These are phyloP conservation scores for Xylaria castorea DNA, from an alignment of 495 filamentous ascomycete species.

Conservation along the genomic window DNA sequence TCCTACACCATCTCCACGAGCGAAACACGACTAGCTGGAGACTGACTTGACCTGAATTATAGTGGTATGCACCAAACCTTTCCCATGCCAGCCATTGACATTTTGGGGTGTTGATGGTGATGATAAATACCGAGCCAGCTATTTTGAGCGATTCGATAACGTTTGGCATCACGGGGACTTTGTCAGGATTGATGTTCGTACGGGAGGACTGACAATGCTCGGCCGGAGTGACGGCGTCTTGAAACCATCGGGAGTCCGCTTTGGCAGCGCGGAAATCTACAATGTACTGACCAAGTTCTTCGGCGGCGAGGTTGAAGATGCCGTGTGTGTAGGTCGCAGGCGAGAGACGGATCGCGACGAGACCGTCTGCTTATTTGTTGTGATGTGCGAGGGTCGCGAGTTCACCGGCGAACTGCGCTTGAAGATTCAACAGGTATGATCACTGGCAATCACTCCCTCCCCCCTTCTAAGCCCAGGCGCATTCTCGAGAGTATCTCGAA, in stretches of 20 bases:
- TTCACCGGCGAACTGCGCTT: slow-evolving; percentile 61
- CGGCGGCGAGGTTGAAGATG: slow-evolving; percentile 76
- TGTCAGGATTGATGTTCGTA: slow-evolving; percentile 73
- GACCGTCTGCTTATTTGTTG: slow-evolving; percentile 84
- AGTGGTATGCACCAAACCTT: slow-evolving; percentile 78
- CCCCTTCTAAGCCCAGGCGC: background rate
- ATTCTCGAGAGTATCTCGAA: background rate
- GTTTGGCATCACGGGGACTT: slow-evolving; percentile 98
- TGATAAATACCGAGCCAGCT: slow-evolving; percentile 77
- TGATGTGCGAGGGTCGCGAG: slow-evolving; percentile 63
- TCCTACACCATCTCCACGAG: background rate
- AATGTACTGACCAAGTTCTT: slow-evolving; percentile 86
- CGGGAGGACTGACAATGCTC: slow-evolving; percentile 79
- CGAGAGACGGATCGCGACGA: slow-evolving; percentile 79
- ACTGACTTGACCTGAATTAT: background rate
- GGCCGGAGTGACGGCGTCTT: slow-evolving; percentile 80
- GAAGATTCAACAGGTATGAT: slow-evolving; percentile 59
- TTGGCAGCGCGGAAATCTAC: slow-evolving; percentile 88
- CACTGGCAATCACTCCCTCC: too few relatives aligned
- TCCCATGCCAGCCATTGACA: slow-evolving; percentile 86
- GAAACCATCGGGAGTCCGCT: slow-evolving; percentile 79
- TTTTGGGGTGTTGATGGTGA: slow-evolving; percentile 82
- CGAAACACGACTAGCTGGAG: background rate
- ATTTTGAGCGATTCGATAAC: slow-evolving; percentile 79
- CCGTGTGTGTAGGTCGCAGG: slow-evolving; percentile 81